Evolutionary conservation across 2,329 filamentous ascomycete species (phyloP).

Genomic region (Verticillium dahliae): DNA sequence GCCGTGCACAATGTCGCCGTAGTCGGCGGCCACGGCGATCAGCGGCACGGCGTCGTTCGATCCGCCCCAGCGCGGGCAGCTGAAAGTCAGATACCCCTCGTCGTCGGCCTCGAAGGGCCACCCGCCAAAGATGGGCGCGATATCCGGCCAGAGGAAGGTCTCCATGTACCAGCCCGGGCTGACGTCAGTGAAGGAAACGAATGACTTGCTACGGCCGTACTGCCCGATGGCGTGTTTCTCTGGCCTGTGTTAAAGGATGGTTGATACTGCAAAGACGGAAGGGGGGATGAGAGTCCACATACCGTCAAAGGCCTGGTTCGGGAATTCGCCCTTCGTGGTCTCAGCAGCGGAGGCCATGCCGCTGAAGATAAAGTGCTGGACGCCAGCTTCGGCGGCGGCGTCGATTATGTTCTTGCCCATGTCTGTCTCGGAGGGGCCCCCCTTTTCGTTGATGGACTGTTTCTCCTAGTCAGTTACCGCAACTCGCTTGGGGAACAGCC

Average conservation of each 20-base stretch:
- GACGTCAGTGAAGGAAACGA: slow-evolving; percentile 27
- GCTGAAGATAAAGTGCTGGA: slow-evolving; percentile 28
- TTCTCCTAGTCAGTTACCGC: not conserved
- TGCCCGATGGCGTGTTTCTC: slow-evolving; percentile 30
- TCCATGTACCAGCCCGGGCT: slow-evolving; percentile 35
- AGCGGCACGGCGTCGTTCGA: slow-evolving; percentile 26
- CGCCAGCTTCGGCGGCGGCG: slow-evolving; percentile 22
- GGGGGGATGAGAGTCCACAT: slow-evolving; percentile 2
- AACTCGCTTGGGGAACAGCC: too few relatives aligned
- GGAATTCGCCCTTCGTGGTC: slow-evolving; percentile 23
- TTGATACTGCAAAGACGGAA: not conserved
- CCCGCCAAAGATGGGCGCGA: slow-evolving; percentile 22
- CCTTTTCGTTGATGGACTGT: slow-evolving; percentile 14
- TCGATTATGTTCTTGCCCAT: slow-evolving; percentile 26
- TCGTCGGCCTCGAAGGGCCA: slow-evolving; percentile 28
- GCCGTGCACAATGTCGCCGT: slow-evolving; percentile 37
- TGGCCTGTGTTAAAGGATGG: slow-evolving; percentile 8
- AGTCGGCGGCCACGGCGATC: slow-evolving; percentile 32
- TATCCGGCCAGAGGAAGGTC: slow-evolving; percentile 20
- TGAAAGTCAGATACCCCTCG: slow-evolving; percentile 28
- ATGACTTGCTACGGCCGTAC: slow-evolving; percentile 25
- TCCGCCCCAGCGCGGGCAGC: slow-evolving; percentile 30
- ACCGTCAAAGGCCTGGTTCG: slow-evolving; percentile 26
- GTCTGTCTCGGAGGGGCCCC: slow-evolving; percentile 24
- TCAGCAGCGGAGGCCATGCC: slow-evolving; percentile 23